Evolutionary conservation across 2,329 filamentous ascomycete genomes (phyloP), one percentile per base, ranked within the genome.

Genomic region (Hymenoscyphus linearis): DNA sequence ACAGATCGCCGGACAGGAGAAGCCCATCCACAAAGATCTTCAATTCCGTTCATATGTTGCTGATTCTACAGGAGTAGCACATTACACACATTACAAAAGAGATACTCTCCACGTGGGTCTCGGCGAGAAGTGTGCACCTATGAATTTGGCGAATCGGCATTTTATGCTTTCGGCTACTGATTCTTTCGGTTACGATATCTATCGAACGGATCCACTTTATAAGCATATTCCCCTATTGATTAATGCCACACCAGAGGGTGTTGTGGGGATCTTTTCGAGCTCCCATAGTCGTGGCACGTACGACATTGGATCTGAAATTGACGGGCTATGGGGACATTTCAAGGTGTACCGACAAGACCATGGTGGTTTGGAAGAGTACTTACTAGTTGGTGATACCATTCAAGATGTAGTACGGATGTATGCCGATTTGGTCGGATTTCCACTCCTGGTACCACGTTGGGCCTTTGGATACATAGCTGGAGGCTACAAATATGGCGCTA

Each of bases 221-320:
- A 91, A 91, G 74, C 85, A 90, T 68, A 88, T 90, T 44, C 88
- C 88, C 0, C 78, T 91, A 0, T 76, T 91, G 31, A 86, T 91
- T 73, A 88, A 89, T 60, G 84, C 82, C 0, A 86, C 84, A 0
- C 82, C 85, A 0, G 69, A 81, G 2, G 87, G 86, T 0, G 87
- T 84, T 57, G 80, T 90, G 0, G 88, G 80, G 0, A 80, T 86
- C 18, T 89, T 91, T 71, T 90, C 87, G 0, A 87, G 86, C 0
- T 83, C 82, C 2, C 85, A 90, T 68, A 78, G 81, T 0, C 76
- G 87, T 57, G 87, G 85, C 0, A 80, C 80, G 16, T 90, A 86
- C 76, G 83, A 82, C 9, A 78, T 91, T 7, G 88, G 88, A 2
- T 84, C 84, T 1, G 88, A 91, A 72, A 87, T 91, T 74, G 88